Evolutionary conservation across 441 rosid genomes (phyloP).

Genomic region (Flueggea neowawraea): DNA sequence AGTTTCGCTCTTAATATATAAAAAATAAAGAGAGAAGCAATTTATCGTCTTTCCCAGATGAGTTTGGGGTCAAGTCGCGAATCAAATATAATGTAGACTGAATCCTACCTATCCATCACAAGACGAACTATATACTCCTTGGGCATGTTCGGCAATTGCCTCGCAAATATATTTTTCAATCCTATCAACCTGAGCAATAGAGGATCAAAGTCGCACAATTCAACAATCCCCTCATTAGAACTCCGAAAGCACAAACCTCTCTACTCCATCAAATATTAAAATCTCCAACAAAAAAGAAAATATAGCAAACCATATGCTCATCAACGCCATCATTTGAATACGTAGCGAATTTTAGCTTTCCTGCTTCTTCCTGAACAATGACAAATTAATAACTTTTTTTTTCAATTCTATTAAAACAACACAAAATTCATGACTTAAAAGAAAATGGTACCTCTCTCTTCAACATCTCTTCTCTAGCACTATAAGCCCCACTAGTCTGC

Average conservation of each 20-base stretch:
- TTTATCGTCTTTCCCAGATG: no score
- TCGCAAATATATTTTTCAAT: conserved; percentile 95
- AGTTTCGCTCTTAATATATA: no score
- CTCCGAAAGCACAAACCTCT: neutral
- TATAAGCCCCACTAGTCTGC: conserved; percentile 98
- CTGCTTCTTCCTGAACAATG: conserved; percentile 81
- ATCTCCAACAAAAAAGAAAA: conserved; percentile 8
- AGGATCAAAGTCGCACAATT: conserved; percentile 1
- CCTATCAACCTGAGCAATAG: conserved; percentile 79
- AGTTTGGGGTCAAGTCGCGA: no score
- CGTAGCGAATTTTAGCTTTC: conserved; percentile 80
- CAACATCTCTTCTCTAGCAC: conserved; percentile 91
- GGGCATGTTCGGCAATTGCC: conserved; percentile 99
- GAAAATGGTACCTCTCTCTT: conserved; percentile 63
- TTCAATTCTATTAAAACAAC: neutral
- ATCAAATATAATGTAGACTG: neutral
- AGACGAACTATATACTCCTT: conserved; percentile 99
- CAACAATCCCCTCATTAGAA: neutral
- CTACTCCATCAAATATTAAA: neutral
- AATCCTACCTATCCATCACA: conserved; percentile 89
- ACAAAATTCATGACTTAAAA: neutral
- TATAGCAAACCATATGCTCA: conserved; percentile 98
- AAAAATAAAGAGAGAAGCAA: no score
- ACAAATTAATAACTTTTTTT: no score
- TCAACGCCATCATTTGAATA: conserved; percentile 81